phyloP scores from a whole-genome alignment of 2,329 filamentous ascomycete species.

The Talaromyces pinophilus region DNA sequence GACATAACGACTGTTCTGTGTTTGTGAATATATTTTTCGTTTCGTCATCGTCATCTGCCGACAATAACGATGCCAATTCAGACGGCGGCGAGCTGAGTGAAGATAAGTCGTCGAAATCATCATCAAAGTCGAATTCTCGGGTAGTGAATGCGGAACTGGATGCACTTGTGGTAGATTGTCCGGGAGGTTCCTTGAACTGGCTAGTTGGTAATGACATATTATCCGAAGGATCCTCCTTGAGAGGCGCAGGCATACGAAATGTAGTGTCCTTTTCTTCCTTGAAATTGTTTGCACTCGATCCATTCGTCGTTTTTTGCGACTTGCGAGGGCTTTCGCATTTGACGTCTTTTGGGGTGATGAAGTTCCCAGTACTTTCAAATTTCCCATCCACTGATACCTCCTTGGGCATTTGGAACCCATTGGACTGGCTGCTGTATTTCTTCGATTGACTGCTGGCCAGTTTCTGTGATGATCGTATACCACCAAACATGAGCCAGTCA shows the following conservation, averaged over 20 bases:
- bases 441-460: background rate
- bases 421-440: background rate
- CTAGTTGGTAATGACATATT: background rate
- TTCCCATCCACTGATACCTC: background rate
- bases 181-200: conserved; percentile 31
- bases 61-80: conserved; percentile 1
- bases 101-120: conserved; percentile 27
- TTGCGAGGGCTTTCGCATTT: background rate
- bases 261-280: background rate
- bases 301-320: background rate
- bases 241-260: conserved; percentile 18
- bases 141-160: conserved; percentile 35
- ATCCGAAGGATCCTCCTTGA: background rate
- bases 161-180: conserved; percentile 28
- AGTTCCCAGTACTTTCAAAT: background rate
- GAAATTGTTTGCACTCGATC: background rate
- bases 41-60: background rate
- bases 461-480: conserved; percentile 4
- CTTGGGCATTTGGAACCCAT: background rate
- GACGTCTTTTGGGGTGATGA: background rate
- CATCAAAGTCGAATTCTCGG: conserved; percentile 28
- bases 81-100: conserved; percentile 35
- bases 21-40: conserved; percentile 1
- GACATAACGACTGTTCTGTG: conserved; percentile 53
- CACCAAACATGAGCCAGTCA: background rate